Evolutionary conservation across 371 early-diverging fungal species (phyloP), one percentile per base, ranked within the genome.

Genomic region (Apophysomyces variabilis): DNA sequence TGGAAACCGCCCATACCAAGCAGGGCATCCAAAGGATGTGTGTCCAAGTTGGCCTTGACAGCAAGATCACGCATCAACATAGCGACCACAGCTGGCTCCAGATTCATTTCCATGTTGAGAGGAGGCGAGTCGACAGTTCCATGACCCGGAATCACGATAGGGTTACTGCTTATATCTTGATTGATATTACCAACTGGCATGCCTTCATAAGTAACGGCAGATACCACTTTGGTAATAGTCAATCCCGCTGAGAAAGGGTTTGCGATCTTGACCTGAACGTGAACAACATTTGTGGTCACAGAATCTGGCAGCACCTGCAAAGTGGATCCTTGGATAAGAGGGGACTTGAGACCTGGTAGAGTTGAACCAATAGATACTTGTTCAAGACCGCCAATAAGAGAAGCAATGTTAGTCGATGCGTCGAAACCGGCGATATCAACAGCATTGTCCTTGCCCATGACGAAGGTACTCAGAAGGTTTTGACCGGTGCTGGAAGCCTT

Each of bases 221-320:
- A 76, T 13, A 75, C 67, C 45, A 87, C 82, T 60, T 76, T 78
- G 58, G 83, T 67, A 47, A 87, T 86, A 14, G 64, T 67, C 65
- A 87, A 68, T 7, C 78, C 73, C 60, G 86, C 82, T 21, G 77
- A 72, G 70, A 87, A 87, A 21, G 88, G 88, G 47, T 87, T 83
- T 67, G 80, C 78, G 66, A 86, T 77, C 3, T 78, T 72, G 57
- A 87, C 86, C 44, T 81, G 74, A 13, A 85, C 81, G 54, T 75
- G 71, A 35, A 86, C 86, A 41, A 82, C 37, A 26, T 83, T 77
- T 16, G 78, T 77, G n/a, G 64, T 58, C 16, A 76, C 64, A 4
- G 85, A 80, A 32, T 78, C 74, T 12, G 78, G 74, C 45, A 77
- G 65, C 21, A 87, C 83, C n/a, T 73, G 67, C 41, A 87, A 47